phyloP scores from a whole-genome alignment of 192 early-diverging fungal genomes.

The Gigaspora rosea region DNA sequence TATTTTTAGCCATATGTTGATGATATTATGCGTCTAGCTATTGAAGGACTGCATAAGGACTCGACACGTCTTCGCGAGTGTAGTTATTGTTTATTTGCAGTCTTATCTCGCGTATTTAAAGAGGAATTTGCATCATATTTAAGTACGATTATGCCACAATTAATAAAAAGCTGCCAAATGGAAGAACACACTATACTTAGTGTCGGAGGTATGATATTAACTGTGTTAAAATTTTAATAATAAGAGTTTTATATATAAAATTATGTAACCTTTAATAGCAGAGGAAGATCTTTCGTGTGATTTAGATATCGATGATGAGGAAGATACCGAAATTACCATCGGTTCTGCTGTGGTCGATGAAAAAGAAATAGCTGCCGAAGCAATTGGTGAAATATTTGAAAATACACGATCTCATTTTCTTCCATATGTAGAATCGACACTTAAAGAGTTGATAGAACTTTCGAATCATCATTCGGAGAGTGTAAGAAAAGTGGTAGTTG shows the following conservation, averaged over 20 bases:
- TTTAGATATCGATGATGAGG: slow-evolving; percentile 50
- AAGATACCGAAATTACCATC: slow-evolving; percentile 61
- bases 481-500: slow-evolving; percentile 76
- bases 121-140: slow-evolving; percentile 83
- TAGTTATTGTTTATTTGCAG: slow-evolving; percentile 84
- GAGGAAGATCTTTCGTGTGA: slow-evolving; percentile 19
- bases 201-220: slow-evolving; percentile 14
- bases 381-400: slow-evolving; percentile 84
- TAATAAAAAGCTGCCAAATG: slow-evolving; percentile 76
- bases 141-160: slow-evolving; percentile 72
- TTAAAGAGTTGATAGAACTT: slow-evolving; percentile 67
- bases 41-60: slow-evolving; percentile 76
- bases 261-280: background rate
- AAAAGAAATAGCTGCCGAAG: slow-evolving; percentile 90
- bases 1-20: slow-evolving; percentile 62
- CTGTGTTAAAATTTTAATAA: background rate
- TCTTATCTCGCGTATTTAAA: slow-evolving; percentile 77
- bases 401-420: slow-evolving; percentile 73
- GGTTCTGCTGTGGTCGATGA: slow-evolving; percentile 87
- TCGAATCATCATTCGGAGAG: slow-evolving; percentile 79
- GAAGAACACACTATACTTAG: slow-evolving; percentile 59
- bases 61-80: slow-evolving; percentile 80
- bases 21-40: slow-evolving; percentile 71
- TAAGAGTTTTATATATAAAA: background rate
- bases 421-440: slow-evolving; percentile 77